These are phyloP conservation scores for Exobasidium cylindrosporum DNA, from an alignment of 1,284 basidiomycete species.

Conservation along the genomic window DNA sequence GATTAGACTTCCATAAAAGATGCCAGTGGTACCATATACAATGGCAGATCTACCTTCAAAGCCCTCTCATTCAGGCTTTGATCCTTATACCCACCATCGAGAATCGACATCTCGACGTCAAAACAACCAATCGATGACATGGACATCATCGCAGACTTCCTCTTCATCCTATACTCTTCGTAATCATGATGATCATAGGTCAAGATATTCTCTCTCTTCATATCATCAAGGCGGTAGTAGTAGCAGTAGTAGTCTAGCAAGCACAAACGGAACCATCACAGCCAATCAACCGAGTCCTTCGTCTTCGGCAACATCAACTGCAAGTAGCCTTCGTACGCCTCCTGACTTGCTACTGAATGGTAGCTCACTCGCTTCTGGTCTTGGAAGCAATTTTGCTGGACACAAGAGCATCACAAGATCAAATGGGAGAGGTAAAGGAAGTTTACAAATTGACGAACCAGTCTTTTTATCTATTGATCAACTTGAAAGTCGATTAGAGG, in stretches of 20 bases:
- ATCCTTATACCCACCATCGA: neutral
- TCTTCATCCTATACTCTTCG: neutral
- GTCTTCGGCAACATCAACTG: constrained; percentile 18
- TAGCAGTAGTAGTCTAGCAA: neutral
- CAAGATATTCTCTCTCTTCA: neutral
- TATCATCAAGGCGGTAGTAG: neutral
- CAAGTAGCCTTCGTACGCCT: constrained; percentile 31
- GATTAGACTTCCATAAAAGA: too few species aligned
- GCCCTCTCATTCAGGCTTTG: neutral
- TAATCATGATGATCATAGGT: neutral
- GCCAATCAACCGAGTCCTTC: constrained; percentile 13
- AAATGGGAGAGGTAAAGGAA: neutral
- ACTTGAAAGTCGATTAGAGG: neutral
- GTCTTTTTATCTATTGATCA: neutral
- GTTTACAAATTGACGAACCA: neutral
- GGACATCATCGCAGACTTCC: neutral
- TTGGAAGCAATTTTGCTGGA: neutral
- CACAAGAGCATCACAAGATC: neutral
- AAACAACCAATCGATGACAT: neutral
- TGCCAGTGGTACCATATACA: too few species aligned
- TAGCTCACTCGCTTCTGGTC: constrained; percentile 8
- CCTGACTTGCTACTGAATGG: constrained; percentile 40
- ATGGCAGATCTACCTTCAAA: neutral
- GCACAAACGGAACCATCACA: neutral
- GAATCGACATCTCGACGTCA: neutral